phyloP scores from a whole-genome alignment of 371 early-diverging fungal genomes.

The Apophysomyces sp. region DNA sequence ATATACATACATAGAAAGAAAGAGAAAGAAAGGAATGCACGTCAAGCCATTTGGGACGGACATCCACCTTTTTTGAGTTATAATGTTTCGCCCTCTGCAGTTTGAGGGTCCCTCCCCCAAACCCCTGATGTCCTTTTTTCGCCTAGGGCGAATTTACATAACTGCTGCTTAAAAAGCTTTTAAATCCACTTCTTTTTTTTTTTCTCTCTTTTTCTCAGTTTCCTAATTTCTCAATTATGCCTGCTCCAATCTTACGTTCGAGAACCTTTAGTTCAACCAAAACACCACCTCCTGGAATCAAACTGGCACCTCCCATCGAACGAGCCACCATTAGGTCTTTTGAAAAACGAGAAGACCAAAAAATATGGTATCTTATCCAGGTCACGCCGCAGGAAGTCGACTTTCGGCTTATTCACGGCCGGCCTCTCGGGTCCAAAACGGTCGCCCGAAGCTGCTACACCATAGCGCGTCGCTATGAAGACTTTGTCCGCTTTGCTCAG shows the following conservation, averaged over 20 bases:
- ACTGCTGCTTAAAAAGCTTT: background rate
- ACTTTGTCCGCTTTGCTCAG: constrained; percentile 20
- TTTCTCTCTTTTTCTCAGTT: background rate
- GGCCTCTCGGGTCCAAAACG: constrained; percentile 1
- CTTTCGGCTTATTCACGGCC: constrained; percentile 11
- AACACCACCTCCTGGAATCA: constrained; percentile 12
- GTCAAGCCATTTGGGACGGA: constrained; percentile 1
- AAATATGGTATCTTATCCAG: constrained; percentile 24
- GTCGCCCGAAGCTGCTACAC: constrained; percentile 17
- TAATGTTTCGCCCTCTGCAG: background rate
- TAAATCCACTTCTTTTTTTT: background rate
- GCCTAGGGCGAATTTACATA: background rate
- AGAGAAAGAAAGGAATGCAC: background rate
- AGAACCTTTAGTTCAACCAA: constrained; percentile 7
- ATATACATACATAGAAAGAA: background rate
- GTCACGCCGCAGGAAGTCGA: constrained; percentile 20
- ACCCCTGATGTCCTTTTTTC: background rate
- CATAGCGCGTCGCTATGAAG: constrained; percentile 30
- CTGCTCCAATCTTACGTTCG: background rate
- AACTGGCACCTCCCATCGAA: constrained; percentile 23
- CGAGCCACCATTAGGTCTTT: constrained; percentile 14
- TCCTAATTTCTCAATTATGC: background rate
- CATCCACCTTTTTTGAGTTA: background rate
- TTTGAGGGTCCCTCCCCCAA: background rate
- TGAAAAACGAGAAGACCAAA: constrained; percentile 19